Base-by-base conservation (phyloP, 306 rosid species). In the Bauhinia variegata region DNA sequence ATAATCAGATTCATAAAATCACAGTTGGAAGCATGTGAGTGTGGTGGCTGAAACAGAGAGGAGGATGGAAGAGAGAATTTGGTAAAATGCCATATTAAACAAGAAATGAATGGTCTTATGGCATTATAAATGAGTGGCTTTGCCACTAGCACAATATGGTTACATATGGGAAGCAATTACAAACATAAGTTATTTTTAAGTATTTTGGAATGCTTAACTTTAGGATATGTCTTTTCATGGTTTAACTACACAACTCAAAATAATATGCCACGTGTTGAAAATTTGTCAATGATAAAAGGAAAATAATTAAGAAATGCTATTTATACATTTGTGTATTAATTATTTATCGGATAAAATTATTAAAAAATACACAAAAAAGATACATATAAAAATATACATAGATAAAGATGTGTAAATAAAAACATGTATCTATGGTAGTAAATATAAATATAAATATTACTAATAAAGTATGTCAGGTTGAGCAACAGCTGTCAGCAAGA, bases 401-500 rank as follows among this genome's bases (percentile, higher is more conserved):
- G n/a, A n/a, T n/a, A n/a, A n/a, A n/a, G n/a, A n/a, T n/a, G n/a
- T n/a, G n/a, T n/a, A n/a, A n/a, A n/a, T n/a, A n/a, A n/a, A n/a
- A n/a, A n/a, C n/a, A n/a, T n/a, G n/a, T n/a, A n/a, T n/a, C n/a
- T n/a, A n/a, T n/a, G n/a, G n/a, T n/a, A n/a, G n/a, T n/a, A n/a
- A n/a, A n/a, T n/a, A n/a, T n/a, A n/a, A n/a, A n/a, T n/a, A n/a
- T n/a, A n/a, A n/a, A n/a, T n/a, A n/a, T n/a, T n/a, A n/a, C n/a
- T n/a, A n/a, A n/a, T n/a, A n/a, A n/a, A n/a, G n/a, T 32, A 46
- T 47, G 43, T 6, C 30, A 19, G 47, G 48, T 38, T 82, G 87
- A 79, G 38, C 7, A 77, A 78, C 89, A 87, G 87, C 89, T 87
- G 92, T 82, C 30, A 47, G 41, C 62, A 41, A 63, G 83, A 71